Evolutionary conservation across 2,329 filamentous ascomycete species (phyloP), one percentile per base, ranked within the genome.

Genomic region (Acrodontium crateriforme): DNA sequence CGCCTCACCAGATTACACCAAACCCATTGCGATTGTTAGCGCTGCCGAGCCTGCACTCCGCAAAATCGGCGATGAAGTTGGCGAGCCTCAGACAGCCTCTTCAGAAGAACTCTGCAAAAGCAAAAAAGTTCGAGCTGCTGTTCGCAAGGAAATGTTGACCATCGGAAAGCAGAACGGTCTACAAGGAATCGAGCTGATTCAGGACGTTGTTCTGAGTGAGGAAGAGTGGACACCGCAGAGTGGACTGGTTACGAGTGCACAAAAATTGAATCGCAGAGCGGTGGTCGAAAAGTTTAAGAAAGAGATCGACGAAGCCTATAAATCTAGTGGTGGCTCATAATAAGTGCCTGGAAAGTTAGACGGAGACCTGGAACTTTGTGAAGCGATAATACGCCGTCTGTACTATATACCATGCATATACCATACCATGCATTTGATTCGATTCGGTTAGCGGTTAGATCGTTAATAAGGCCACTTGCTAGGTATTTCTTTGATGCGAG

Each of bases 221-320:
- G 80, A 84, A 47, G 81, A 89, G 54, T 89, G 81, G 81, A 84
- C 75, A 29, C 78, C 81, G 27, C 67, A 71, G 30, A 85, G 73
- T 50, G 79, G 53, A 20, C 44, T 62, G 19, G 56, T 55, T 2
- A 63, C 59, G 3, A 58, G 58, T 9, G 59, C 59, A 13, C 58
- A 61, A 40, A 63, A 63, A 44, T 44, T 62, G 27, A 61, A 63
- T 47, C 52, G 59, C 27, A 58, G 48, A 38, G 50, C 37, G 23
- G 62, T 63, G 31, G 42, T 62, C 38, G 42, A 59, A 16, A 55
- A 59, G 32, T 62, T 61, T 44, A 45, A 58, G 49, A 60, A 60
- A 46, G 54, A 60, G 24, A 53, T 62, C 25, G 50, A 60, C 29
- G 42, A 49, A 34, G 58, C 57, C 2, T 63, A 62, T 36, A 27